Percentiles rank a stretch among this genome's conserved stretches.
phyloP scores from a whole-genome alignment of 805 yeast genomes.

The Debaryomyces maramus region DNA sequence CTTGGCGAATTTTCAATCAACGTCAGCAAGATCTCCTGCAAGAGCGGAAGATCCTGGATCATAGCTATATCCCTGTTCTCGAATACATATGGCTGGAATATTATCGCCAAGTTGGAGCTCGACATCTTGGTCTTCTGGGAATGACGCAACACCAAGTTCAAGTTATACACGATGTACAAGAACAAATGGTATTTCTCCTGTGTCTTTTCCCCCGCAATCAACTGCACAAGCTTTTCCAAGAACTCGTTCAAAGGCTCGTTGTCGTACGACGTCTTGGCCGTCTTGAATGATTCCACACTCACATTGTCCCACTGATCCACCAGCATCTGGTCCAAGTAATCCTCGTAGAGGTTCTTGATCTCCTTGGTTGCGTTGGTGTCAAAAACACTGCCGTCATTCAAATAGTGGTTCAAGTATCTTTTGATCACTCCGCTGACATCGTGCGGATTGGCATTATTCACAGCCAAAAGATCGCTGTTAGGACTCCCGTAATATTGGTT shows the following conservation, averaged over 20 bases:
- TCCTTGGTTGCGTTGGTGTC: slow-evolving; percentile 3
- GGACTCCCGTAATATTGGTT: slow-evolving; percentile 15
- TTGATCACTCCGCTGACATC: slow-evolving; percentile 31
- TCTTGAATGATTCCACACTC: slow-evolving; percentile 6
- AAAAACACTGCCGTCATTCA: slow-evolving; percentile 2
- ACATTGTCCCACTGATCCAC: slow-evolving; percentile 8
- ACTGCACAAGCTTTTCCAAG: slow-evolving; percentile 1
- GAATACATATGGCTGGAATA: slow-evolving; percentile 34
- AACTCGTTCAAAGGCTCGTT: slow-evolving; percentile 4
- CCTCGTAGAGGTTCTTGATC: slow-evolving; percentile 4
- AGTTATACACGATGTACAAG: slow-evolving; percentile 16
- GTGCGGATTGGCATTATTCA: slow-evolving; percentile 17
- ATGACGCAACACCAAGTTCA: slow-evolving; percentile 15
- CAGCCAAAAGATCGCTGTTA: slow-evolving; percentile 16
- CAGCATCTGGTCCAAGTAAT: slow-evolving; percentile 10
- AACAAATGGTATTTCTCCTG: slow-evolving; percentile 17
- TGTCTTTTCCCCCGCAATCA: slow-evolving; percentile 10
- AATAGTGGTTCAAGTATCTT: slow-evolving; percentile 16
- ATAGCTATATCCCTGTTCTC: slow-evolving; percentile 12
- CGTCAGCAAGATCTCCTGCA: slow-evolving; percentile 17
- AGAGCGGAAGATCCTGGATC: slow-evolving; percentile 14
- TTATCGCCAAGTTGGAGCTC: slow-evolving; percentile 26
- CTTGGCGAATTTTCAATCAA: slow-evolving; percentile 16
- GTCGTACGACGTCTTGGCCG: slow-evolving; percentile 6
- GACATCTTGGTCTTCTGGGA: slow-evolving; percentile 28